Evolutionary conservation across 139 green algal genomes (phyloP).

Genomic region (Trebouxia sp.): DNA sequence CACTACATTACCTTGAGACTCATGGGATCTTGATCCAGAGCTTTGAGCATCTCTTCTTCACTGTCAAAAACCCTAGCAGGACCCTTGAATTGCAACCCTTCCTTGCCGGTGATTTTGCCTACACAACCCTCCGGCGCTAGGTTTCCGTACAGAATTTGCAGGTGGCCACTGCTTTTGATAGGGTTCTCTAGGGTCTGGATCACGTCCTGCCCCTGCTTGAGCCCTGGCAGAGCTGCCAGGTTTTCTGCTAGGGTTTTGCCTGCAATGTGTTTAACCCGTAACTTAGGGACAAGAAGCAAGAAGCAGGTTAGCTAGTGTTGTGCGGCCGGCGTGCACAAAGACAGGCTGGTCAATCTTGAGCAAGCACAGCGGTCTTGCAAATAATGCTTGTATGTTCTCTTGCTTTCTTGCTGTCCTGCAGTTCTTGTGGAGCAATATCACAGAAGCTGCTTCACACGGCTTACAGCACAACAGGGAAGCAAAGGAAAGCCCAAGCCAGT

Average conservation of each 20-base stretch:
- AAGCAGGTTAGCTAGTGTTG: no score
- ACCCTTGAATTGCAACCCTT: constrained; percentile 69
- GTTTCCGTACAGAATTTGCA: constrained; percentile 96
- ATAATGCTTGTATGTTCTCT: no score
- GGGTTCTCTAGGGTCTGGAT: constrained; percentile 85
- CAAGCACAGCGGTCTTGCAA: no score
- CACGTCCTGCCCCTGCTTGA: constrained; percentile 88
- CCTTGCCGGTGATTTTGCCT: constrained; percentile 97
- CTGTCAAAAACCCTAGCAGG: constrained; percentile 87
- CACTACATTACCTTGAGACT: constrained; percentile 64
- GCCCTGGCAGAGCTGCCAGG: constrained; percentile 74
- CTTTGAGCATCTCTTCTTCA: constrained; percentile 96
- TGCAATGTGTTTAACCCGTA: constrained; percentile 38
- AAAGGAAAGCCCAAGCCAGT: no score
- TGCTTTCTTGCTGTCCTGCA: no score
- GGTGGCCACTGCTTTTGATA: constrained; percentile 81
- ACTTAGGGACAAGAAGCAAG: no score
- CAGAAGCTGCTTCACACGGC: no score
- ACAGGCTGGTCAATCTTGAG: no score
- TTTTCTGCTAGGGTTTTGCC: constrained; percentile 96
- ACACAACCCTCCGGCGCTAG: constrained; percentile 91
- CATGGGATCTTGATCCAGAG: constrained; percentile 75
- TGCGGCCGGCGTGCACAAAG: not conserved
- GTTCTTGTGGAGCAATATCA: no score
- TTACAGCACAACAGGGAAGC: no score